phyloP scores from a whole-genome alignment of 352 stramenopile genomes.

The Pythium angustatum region DNA sequence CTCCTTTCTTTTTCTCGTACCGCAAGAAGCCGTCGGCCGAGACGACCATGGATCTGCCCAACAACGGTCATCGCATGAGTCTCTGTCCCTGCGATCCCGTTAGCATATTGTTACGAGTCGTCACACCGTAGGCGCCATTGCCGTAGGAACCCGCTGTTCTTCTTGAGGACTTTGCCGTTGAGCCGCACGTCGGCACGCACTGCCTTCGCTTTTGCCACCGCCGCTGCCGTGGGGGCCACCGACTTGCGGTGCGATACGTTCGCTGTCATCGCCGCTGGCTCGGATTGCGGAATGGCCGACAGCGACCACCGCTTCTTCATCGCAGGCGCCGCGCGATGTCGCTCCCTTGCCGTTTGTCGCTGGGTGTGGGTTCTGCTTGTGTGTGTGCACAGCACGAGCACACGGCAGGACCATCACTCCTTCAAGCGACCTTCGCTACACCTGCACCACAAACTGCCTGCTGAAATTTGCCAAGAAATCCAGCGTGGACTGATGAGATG shows the following conservation, averaged over 20 bases:
- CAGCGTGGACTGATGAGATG: background rate
- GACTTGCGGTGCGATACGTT: background rate
- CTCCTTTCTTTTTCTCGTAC: conserved; percentile 70
- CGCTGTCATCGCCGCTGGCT: background rate
- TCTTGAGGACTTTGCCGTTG: conserved; percentile 57
- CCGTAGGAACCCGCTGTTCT: conserved; percentile 66
- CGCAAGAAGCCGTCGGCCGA: conserved; percentile 63
- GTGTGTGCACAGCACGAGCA: background rate
- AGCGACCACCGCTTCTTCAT: conserved; percentile 48
- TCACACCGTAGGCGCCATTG: conserved; percentile 57
- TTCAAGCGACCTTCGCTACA: conserved; percentile 22
- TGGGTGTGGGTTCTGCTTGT: conserved; percentile 3
- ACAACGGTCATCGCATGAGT: background rate
- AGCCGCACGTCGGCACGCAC: conserved; percentile 21
- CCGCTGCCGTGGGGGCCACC: background rate
- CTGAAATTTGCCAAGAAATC: conserved; percentile 2
- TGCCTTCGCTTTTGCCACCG: background rate
- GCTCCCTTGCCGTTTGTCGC: background rate
- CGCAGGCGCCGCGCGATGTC: conserved; percentile 15
- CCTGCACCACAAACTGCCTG: background rate
- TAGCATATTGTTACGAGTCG: no score
- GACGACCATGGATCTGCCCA: conserved; percentile 34
- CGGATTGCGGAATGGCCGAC: conserved; percentile 22
- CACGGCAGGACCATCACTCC: conserved; percentile 17
- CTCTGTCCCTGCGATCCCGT: no score